Percentiles rank a stretch among this genome's conserved stretches.
phyloP scores from a whole-genome alignment of 1,284 basidiomycete species.

The Exobasidium cylindrosporum region DNA sequence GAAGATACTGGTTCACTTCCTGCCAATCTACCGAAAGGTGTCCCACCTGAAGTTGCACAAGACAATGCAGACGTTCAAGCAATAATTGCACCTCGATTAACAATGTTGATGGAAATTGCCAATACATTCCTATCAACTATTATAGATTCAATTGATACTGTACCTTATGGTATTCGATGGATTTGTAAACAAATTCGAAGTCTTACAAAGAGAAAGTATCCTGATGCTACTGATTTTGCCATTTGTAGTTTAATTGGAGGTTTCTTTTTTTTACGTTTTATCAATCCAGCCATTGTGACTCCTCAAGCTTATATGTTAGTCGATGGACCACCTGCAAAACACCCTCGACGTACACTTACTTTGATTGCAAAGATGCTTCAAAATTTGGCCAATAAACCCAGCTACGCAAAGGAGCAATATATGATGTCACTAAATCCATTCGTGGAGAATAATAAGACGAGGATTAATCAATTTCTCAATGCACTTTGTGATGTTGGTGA shows the following conservation, averaged over 20 bases:
- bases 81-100: conserved; percentile 89
- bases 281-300: conserved; percentile 99
- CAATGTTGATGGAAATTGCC: conserved; percentile 98
- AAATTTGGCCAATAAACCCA: conserved; percentile 97
- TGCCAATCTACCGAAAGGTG: conserved; percentile 81
- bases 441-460: conserved; percentile 94
- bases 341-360: conserved; percentile 90
- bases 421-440: conserved; percentile 98
- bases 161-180: conserved; percentile 98
- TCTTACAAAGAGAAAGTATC: conserved; percentile 95
- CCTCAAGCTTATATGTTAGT: conserved; percentile 99
- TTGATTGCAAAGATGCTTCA: conserved; percentile 99
- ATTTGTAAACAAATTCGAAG: conserved; percentile 99
- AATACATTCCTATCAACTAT: conserved; percentile 97
- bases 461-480: conserved; percentile 96
- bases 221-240: conserved; percentile 92
- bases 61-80: conserved; percentile 92
- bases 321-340: conserved; percentile 92
- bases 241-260: conserved; percentile 98
- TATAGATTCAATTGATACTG: conserved; percentile 93
- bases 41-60: conserved; percentile 86
- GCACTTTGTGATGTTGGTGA: conserved; percentile 96
- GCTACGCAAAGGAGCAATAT: conserved; percentile 94
- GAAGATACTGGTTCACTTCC: conserved; percentile 90
- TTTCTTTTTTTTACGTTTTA: conserved; percentile 99